These are phyloP conservation scores for Trametes cubensis DNA, from an alignment of 768 basidiomycete genomes.

Conservation along the genomic window DNA sequence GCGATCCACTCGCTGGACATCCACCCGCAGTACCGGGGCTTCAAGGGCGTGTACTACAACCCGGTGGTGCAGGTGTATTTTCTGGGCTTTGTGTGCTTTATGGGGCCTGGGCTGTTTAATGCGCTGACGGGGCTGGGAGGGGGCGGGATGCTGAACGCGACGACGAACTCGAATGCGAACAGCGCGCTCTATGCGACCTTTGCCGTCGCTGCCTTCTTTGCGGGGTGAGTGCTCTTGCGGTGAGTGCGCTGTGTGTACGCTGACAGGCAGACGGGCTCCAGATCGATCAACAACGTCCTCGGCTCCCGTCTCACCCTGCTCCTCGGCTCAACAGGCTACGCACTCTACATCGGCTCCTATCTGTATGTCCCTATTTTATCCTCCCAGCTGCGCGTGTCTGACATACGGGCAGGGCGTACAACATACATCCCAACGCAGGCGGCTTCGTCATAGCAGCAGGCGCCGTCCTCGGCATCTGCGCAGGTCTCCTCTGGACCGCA, in stretches of 20 bases:
- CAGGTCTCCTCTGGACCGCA: constrained; percentile 76
- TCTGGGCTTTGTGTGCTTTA: constrained; percentile 69
- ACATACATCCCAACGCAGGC: constrained; percentile 64
- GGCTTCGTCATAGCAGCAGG: constrained; percentile 73
- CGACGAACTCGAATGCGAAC: constrained; percentile 70
- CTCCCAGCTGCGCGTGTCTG: not conserved
- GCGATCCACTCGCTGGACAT: constrained; percentile 28
- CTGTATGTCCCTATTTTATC: constrained; percentile 48
- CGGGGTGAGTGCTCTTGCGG: constrained; percentile 54
- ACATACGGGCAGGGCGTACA: constrained; percentile 52
- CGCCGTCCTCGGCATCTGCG: constrained; percentile 73
- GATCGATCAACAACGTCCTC: constrained; percentile 79
- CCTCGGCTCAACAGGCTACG: constrained; percentile 75
- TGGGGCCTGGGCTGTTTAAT: constrained; percentile 72
- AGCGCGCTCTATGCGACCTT: constrained; percentile 69
- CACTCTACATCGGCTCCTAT: constrained; percentile 73
- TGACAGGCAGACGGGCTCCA: constrained; percentile 31
- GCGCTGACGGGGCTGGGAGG: constrained; percentile 79
- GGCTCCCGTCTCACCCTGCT: constrained; percentile 76
- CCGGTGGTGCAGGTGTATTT: constrained; percentile 60
- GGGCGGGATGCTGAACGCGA: constrained; percentile 70
- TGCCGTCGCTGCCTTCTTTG: constrained; percentile 63
- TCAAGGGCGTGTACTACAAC: constrained; percentile 60
- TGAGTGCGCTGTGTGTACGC: too few species aligned
- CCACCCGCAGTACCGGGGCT: constrained; percentile 52